Percentiles rank a stretch among this genome's conserved stretches.
phyloP scores from a whole-genome alignment of 1,284 basidiomycete genomes.

The Puccinia horiana region DNA sequence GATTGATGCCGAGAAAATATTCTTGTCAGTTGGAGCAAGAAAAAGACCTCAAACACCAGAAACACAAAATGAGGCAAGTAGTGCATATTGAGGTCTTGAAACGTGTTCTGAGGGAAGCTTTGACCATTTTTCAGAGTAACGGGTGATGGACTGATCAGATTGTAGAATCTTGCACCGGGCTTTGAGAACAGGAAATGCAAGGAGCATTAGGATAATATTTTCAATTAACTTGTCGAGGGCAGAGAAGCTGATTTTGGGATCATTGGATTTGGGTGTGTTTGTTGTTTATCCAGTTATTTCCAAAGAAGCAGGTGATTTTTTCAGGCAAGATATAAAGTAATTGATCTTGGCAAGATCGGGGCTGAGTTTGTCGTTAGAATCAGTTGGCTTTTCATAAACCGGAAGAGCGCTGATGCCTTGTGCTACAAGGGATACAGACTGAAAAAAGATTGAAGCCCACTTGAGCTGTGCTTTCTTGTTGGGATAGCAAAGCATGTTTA shows the following conservation, averaged over 20 bases:
- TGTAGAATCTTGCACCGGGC: background rate
- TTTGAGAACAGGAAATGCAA: conserved; percentile 14
- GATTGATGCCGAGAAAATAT: background rate
- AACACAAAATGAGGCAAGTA: background rate
- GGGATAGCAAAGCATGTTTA: background rate
- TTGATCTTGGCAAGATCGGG: conserved; percentile 1
- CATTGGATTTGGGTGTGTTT: background rate
- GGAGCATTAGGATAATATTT: background rate
- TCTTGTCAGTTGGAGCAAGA: background rate
- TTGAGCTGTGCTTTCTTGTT: background rate
- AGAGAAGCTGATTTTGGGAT: background rate
- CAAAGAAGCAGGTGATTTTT: too few relatives aligned
- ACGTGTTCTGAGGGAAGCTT: background rate
- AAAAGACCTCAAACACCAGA: background rate
- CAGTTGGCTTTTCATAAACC: background rate
- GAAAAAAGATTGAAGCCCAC: background rate
- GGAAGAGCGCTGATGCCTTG: background rate
- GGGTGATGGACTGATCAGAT: background rate
- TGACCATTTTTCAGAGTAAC: background rate
- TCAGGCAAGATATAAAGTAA: background rate
- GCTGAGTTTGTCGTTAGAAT: background rate
- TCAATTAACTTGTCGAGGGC: background rate
- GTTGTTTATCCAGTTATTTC: background rate
- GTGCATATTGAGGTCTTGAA: background rate
- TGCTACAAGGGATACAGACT: background rate